Evolutionary conservation across 2,329 filamentous ascomycete genomes (phyloP).

Genomic region (Aspergillus piperis): DNA sequence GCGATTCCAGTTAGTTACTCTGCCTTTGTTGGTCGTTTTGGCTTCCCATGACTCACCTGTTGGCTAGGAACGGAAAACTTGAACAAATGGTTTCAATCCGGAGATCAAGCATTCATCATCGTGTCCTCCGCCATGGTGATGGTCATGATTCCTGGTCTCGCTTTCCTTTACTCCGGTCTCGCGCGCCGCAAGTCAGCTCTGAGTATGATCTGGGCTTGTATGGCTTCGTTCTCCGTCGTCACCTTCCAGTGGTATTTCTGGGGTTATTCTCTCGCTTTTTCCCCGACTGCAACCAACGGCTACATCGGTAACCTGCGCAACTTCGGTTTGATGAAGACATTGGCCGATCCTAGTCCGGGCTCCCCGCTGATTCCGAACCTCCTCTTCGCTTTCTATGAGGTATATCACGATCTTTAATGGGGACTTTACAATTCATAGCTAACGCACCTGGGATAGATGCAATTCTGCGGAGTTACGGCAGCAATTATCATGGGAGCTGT

Average conservation of each 20-base stretch:
- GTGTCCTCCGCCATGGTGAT: slow-evolving; percentile 88
- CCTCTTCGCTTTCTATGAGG: slow-evolving; percentile 92
- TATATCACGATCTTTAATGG: slow-evolving; percentile 31
- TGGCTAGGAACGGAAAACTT: slow-evolving; percentile 74
- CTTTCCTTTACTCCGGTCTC: slow-evolving; percentile 95
- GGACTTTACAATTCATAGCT: background rate
- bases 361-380: slow-evolving; percentile 86
- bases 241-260: slow-evolving; percentile 99
- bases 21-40: background rate
- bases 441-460: slow-evolving; percentile 63
- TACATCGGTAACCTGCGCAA: slow-evolving; percentile 90
- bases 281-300: slow-evolving; percentile 74
- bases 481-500: slow-evolving; percentile 90
- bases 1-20: slow-evolving; percentile 70
- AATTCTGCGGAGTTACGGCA: slow-evolving; percentile 92
- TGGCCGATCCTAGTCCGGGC: slow-evolving; percentile 81
- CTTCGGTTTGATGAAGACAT: slow-evolving; percentile 83
- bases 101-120: slow-evolving; percentile 93
- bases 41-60: slow-evolving; percentile 11
- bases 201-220: slow-evolving; percentile 95
- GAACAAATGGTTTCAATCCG: slow-evolving; percentile 92
- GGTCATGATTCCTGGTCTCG: slow-evolving; percentile 94
- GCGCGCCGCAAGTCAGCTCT: slow-evolving; percentile 97
- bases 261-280: slow-evolving; percentile 96
- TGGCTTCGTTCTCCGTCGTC: slow-evolving; percentile 88